Evolutionary conservation across 345 rosid genomes (phyloP), one percentile per base, ranked within the genome.

Genomic region (Euphorbia tirucalli): DNA sequence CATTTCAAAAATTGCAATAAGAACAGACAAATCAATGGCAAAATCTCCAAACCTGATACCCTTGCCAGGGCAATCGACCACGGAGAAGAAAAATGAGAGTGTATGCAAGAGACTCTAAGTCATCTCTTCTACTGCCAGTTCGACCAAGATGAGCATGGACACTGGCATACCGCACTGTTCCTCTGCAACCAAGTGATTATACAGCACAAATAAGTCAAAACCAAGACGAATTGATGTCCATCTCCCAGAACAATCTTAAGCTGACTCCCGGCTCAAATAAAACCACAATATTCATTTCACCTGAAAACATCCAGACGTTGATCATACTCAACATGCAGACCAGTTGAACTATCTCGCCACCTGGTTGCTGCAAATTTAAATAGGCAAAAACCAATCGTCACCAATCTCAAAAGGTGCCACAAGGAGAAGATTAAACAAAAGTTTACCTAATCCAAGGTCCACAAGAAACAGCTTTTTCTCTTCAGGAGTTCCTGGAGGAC

Each of bases 251-350:
- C 13, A 16, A 72, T 54, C 59, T 65, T 21, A 56, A 68, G 50
- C 61, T 18, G 48, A 56, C 52, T 3, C 2, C 24, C 6, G 39
- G 28, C 15, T 44, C 25, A 25, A 44, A 44, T 21, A 5, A 37
- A 46, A 1, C 68, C 1, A 66, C 35, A 69, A 24, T 11, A 32
- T 21, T 28, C 19, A 63, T 22, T 68, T 69, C 67, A 89, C 99
- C 99, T 90, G 80, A 95, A 95, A 73, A 95, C 97, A 88, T 95
- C 97, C 15, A 96, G 99, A 39, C 97, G 96, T 75, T 95, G 99
- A 81, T 95, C 99, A 83, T 95, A 95, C 61, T 95, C 99, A 73
- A 95, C 93, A 79, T 92, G 99, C 54, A 75, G 84, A 63, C 97
- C 96, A 60, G 87, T 90, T 63, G 91, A 78, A 79, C 65, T 80